phyloP scores from a whole-genome alignment of 371 early-diverging fungal genomes.

The Mortierella sp. region DNA sequence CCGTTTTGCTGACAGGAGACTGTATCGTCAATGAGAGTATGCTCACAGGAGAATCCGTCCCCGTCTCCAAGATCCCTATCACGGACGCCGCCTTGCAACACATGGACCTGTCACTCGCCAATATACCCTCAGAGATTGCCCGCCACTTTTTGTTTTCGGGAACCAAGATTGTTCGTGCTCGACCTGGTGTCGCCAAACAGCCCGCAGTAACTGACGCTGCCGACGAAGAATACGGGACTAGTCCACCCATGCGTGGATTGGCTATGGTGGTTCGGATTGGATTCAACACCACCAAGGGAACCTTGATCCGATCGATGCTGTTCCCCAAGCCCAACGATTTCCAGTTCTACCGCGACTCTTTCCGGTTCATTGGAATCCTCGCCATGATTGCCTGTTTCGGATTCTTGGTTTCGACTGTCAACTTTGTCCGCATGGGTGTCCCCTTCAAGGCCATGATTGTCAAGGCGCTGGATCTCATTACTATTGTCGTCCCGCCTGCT shows the following conservation, averaged over 20 bases:
- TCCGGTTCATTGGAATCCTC: conserved; percentile 94
- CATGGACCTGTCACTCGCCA: conserved; percentile 79
- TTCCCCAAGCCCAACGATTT: conserved; percentile 96
- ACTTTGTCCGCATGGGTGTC: conserved; percentile 86
- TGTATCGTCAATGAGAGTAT: conserved; percentile 99
- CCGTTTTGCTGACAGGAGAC: conserved; percentile 93
- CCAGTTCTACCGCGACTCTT: conserved; percentile 95
- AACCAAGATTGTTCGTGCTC: conserved; percentile 90
- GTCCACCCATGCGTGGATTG: conserved; percentile 62
- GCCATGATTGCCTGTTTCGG: conserved; percentile 84
- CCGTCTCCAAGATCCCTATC: conserved; percentile 84
- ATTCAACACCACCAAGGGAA: conserved; percentile 98
- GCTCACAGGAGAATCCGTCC: conserved; percentile 96
- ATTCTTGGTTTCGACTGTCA: conserved; percentile 84
- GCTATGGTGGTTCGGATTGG: conserved; percentile 95
- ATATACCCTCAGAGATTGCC: conserved; percentile 77
- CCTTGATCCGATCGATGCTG: conserved; percentile 94
- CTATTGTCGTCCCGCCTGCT: conserved; percentile 96
- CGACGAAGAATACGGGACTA: conserved; percentile 30
- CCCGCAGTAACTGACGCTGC: neutral
- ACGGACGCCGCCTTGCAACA: conserved; percentile 76
- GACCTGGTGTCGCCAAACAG: conserved; percentile 49
- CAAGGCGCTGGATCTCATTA: conserved; percentile 93
- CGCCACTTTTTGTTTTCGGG: conserved; percentile 92
- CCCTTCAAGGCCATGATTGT: conserved; percentile 78